phyloP scores from a whole-genome alignment of 371 early-diverging fungal species.

The Mortierella sp. region DNA sequence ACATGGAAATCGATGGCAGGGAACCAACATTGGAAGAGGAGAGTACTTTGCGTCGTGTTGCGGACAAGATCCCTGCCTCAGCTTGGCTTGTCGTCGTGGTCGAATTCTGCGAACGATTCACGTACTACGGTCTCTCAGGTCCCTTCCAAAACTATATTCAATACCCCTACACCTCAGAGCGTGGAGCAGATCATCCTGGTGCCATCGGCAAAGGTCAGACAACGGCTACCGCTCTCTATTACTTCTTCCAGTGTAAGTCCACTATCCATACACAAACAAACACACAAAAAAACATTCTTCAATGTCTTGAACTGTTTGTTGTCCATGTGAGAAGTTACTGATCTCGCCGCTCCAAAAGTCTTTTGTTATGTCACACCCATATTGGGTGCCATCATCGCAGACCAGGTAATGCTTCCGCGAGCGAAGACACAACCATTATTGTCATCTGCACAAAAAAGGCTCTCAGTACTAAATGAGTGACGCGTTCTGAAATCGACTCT shows the following conservation, averaged over 20 bases:
- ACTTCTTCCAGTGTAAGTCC: constrained; percentile 74
- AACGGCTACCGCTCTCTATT: constrained; percentile 74
- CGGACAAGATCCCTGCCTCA: constrained; percentile 58
- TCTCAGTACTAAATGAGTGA: background rate
- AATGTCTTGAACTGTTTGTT: too few species aligned
- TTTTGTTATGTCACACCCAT: constrained; percentile 84
- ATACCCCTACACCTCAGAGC: constrained; percentile 38
- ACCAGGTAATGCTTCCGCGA: constrained; percentile 57
- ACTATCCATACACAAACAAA: too few species aligned
- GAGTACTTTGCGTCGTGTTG: constrained; percentile 43
- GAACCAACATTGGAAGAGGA: constrained; percentile 41
- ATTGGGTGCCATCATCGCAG: constrained; percentile 83
- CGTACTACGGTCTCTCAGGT: constrained; percentile 68
- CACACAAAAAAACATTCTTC: too few species aligned
- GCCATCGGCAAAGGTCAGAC: constrained; percentile 68
- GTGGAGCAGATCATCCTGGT: constrained; percentile 56
- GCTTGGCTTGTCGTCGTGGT: constrained; percentile 64
- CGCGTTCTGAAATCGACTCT: too few species aligned
- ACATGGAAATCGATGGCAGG: constrained; percentile 10
- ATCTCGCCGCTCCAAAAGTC: constrained; percentile 54
- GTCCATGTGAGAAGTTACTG: too few species aligned
- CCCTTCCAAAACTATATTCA: constrained; percentile 57
- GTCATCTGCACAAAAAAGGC: background rate
- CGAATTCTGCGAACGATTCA: constrained; percentile 77
- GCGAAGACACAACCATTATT: background rate